Evolutionary conservation across 2,329 filamentous ascomycete species (phyloP).

Genomic region (Xylaria sp.): DNA sequence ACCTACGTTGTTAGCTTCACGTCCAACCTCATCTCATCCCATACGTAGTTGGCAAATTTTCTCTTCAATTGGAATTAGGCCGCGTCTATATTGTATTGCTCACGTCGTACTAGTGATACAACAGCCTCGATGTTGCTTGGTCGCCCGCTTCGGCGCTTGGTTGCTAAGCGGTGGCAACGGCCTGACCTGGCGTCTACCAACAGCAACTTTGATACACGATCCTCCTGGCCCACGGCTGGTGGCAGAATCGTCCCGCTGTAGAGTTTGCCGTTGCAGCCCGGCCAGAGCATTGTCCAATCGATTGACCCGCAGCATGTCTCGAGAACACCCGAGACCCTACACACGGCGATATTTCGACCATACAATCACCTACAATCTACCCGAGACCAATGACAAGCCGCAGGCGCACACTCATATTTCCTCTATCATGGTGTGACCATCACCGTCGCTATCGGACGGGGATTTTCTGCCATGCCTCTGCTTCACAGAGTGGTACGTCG

Average conservation of each 20-base stretch:
- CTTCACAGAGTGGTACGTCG: constrained; percentile 5
- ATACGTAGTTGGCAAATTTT: not conserved
- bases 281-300: not conserved
- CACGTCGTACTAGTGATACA: constrained; percentile 8
- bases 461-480: not conserved
- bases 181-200: constrained; percentile 3
- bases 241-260: constrained; percentile 13
- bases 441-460: constrained; percentile 5
- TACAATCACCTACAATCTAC: not conserved
- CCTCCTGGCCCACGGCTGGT: constrained; percentile 4
- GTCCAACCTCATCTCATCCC: not conserved
- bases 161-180: not conserved
- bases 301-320: not conserved
- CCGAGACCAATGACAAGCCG: constrained; percentile 11
- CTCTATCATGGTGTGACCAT: not conserved
- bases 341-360: not conserved
- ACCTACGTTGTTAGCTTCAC: not conserved
- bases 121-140: not conserved
- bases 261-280: not conserved
- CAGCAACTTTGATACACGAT: not conserved
- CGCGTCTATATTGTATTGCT: not conserved
- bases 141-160: not conserved
- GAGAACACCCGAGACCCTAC: not conserved
- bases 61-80: constrained; percentile 1
- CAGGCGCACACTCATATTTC: not conserved